A percentile compares a stretch with the other conserved stretches of the same genome.
Conservation (phyloP, 306 rosid genomes). For the Cicer cuneatum region DNA sequence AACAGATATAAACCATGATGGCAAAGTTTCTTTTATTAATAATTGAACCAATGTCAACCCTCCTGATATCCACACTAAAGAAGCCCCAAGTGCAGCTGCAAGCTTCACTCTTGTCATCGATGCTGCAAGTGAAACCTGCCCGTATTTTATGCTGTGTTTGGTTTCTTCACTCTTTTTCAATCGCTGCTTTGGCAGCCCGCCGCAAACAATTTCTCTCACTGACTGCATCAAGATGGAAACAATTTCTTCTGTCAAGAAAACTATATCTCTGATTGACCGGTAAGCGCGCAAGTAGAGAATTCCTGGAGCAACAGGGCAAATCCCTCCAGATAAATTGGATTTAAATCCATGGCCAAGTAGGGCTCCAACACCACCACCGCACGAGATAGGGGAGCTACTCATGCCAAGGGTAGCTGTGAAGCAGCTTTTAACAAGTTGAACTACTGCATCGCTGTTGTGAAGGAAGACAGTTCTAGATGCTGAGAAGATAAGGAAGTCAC, state of each 20-base stretch:
- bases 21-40: constrained; percentile 84
- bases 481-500: constrained; percentile 85
- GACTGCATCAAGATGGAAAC: constrained; percentile 80
- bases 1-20: constrained; percentile 89
- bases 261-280: constrained; percentile 69
- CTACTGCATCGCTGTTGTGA: constrained; percentile 75
- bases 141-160: constrained; percentile 58
- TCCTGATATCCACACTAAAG: constrained; percentile 88
- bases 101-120: constrained; percentile 82
- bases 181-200: constrained; percentile 57
- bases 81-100: constrained; percentile 91
- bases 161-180: constrained; percentile 55
- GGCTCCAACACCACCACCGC: constrained; percentile 83
- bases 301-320: constrained; percentile 93
- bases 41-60: constrained; percentile 77
- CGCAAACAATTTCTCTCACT: constrained; percentile 70
- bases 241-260: constrained; percentile 77
- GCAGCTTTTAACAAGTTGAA: constrained; percentile 92
- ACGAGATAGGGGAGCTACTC: constrained; percentile 64
- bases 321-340: constrained; percentile 76
- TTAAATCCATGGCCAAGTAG: constrained; percentile 94
- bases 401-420: constrained; percentile 89
- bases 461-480: constrained; percentile 95
- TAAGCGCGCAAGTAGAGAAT: constrained; percentile 81
- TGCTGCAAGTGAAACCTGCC: constrained; percentile 72